A percentile compares a stretch with the other conserved stretches of the same genome.
phyloP scores from a whole-genome alignment of 176 grass and related monocot species.

The Puccinellia tenuiflora region DNA sequence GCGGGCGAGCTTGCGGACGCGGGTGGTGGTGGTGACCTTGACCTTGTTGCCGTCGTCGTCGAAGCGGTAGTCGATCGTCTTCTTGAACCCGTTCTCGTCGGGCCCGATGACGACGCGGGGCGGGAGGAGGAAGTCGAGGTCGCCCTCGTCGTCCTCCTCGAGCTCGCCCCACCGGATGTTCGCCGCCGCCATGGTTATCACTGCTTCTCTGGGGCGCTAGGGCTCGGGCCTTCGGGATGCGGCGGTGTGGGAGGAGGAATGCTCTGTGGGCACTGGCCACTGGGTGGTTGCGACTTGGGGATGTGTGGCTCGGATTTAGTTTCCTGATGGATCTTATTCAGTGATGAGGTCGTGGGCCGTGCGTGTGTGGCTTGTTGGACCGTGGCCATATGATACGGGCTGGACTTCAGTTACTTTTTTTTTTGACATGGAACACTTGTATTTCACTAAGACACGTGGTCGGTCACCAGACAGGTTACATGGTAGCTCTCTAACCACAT shows the following conservation, averaged over 20 bases:
- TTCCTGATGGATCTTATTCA: background rate
- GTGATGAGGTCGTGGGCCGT: background rate
- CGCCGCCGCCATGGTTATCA: background rate
- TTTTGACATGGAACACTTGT: too few species aligned
- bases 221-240: background rate
- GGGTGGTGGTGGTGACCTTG: slow-evolving; percentile 70
- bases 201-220: background rate
- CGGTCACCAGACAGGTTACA: too few species aligned
- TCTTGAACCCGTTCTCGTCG: slow-evolving; percentile 78
- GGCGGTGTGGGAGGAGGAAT: background rate
- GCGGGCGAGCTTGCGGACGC: slow-evolving; percentile 34
- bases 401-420: too few species aligned
- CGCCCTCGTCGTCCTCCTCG: slow-evolving; percentile 55
- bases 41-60: slow-evolving; percentile 94
- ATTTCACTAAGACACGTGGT: too few species aligned
- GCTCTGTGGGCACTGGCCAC: background rate
- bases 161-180: background rate
- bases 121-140: slow-evolving; percentile 71
- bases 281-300: background rate
- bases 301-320: background rate
- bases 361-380: background rate
- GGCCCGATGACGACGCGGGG: slow-evolving; percentile 65
- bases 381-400: too few species aligned
- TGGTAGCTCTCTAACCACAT: too few species aligned
- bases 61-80: slow-evolving; percentile 72